Evolutionary conservation across 1,284 basidiomycete genomes (phyloP).

Genomic region (Cryptococcus sp.): DNA sequence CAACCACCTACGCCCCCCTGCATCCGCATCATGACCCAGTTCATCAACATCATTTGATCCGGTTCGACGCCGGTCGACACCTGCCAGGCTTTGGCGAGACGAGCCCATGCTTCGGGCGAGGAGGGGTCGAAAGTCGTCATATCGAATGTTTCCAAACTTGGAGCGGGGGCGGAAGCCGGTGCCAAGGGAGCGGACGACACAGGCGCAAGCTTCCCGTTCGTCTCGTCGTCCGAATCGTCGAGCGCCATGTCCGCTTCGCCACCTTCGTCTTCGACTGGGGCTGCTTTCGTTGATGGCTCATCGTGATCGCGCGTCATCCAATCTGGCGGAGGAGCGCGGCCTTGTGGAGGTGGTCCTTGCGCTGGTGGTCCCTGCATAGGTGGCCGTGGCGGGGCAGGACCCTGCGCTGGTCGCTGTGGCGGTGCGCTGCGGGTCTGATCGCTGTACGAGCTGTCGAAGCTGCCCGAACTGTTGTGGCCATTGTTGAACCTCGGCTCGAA

Average conservation of each 20-base stretch:
- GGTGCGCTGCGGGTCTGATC: too few relatives aligned
- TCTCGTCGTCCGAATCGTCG: conserved; percentile 23
- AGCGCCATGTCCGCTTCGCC: conserved; percentile 33
- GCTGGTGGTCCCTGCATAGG: background rate
- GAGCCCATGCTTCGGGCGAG: conserved; percentile 35
- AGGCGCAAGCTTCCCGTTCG: background rate
- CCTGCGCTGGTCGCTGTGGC: too few relatives aligned
- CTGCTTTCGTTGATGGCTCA: conserved; percentile 10
- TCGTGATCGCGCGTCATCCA: conserved; percentile 11
- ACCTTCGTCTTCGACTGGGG: conserved; percentile 16
- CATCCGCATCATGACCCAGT: conserved; percentile 32
- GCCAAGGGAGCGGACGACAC: background rate
- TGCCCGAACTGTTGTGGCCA: too few relatives aligned
- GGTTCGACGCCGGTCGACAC: conserved; percentile 37
- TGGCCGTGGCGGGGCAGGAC: background rate
- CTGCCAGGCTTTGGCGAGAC: conserved; percentile 41
- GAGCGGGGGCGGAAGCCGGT: background rate
- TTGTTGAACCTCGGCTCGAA: too few relatives aligned
- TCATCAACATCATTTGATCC: conserved; percentile 47
- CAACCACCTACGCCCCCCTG: too few relatives aligned
- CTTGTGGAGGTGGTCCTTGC: background rate
- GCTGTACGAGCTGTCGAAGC: too few relatives aligned
- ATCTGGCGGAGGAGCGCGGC: conserved; percentile 14
- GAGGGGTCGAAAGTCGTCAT: conserved; percentile 39
- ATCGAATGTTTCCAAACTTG: conserved; percentile 35